These are phyloP conservation scores for Colletotrichum australisinense DNA, from an alignment of 2,329 filamentous ascomycete species.

Conservation along the genomic window DNA sequence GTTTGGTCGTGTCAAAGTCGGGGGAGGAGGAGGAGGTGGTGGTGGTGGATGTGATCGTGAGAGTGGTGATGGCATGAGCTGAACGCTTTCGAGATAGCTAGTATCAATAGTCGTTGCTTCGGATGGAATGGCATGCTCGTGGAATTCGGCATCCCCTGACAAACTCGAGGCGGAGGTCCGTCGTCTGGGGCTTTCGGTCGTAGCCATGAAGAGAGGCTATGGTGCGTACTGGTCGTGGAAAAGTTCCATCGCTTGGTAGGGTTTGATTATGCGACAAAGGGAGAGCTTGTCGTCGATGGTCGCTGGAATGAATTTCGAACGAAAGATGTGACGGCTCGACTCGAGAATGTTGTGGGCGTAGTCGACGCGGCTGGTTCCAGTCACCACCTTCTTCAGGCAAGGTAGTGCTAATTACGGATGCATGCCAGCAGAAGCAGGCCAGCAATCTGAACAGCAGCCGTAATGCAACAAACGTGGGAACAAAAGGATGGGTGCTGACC, in stretches of 20 bases:
- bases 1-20: not conserved
- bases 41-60: not conserved
- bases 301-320: not conserved
- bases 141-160: not conserved
- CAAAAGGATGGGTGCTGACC: not conserved
- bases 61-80: not conserved
- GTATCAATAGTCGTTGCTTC: slow-evolving; percentile 9
- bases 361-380: slow-evolving; percentile 12
- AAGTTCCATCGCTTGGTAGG: slow-evolving; percentile 23
- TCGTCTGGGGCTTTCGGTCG: not conserved
- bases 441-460: not conserved
- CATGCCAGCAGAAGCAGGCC: slow-evolving; percentile 1
- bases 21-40: not conserved
- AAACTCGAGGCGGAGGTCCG: slow-evolving; percentile 4
- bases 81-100: not conserved
- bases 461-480: not conserved
- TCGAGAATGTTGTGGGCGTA: not conserved
- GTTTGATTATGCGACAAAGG: not conserved
- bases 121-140: slow-evolving; percentile 8
- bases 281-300: not conserved
- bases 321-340: not conserved
- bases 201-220: slow-evolving; percentile 25
- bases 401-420: slow-evolving; percentile 6
- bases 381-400: not conserved
- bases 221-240: slow-evolving; percentile 26